Evolutionary conservation across 768 basidiomycete genomes (phyloP), one percentile per base, ranked within the genome.

Genomic region (Rhizopogon salebrosus): DNA sequence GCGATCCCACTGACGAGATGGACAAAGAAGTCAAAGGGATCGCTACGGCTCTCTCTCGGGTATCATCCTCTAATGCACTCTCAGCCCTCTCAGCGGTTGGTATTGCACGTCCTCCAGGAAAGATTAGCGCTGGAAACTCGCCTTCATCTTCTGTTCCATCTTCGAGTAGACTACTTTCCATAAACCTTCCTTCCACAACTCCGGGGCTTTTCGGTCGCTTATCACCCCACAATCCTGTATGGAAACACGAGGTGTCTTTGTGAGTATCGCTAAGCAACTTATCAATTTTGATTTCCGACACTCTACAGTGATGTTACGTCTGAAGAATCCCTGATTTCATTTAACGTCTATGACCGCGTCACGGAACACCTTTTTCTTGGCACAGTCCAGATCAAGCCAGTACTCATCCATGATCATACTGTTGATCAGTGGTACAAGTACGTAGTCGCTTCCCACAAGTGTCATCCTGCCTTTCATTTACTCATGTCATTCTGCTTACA

Each of bases 201-300:
- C 76, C 75, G 45, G 69, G 75, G 5, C 77, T 88, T 49, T 86
- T 90, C 61, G 79, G 81, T 54, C 77, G 83, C 48, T 68, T 82
- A 35, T 85, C 84, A 18, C 79, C 90, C 52, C 80, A 91, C 64
- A 98, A 93, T 74, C 95, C 97, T 10, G 86, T 95, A 20, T 99
- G 97, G 97, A 99, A 99, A 73, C 95, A 98, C 68, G 89, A 98
- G 68, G 97, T 98, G 31, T 86, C 91, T 40, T 99, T 99, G 95
- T 98, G 70, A 71, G 95, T 80, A 27, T 49, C 57, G 23, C 58
- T 27, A 20, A 24, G 40, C 20, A 13, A 46, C 53, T 49, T 59
- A 55, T 51, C 39, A 48, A 53, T 40, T 54, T 27, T 50, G 38
- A 53, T 65, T 48, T 60, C 54, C 58, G 45, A 64, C 52, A 51